Base-by-base conservation (phyloP, 768 basidiomycete species). In the Punctularia strigosozonata region DNA sequence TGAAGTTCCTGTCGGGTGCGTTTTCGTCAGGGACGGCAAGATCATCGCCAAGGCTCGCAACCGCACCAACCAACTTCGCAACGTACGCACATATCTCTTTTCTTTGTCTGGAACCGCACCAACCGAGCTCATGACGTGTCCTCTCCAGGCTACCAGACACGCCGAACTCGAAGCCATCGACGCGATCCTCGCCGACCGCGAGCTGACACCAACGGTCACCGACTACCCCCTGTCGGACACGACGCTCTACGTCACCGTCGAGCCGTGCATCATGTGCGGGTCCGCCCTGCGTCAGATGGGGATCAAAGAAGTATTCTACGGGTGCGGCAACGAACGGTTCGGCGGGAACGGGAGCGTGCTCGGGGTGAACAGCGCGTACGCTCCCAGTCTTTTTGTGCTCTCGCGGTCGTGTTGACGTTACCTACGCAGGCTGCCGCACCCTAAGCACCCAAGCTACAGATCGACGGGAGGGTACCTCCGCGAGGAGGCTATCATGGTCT, bases 221-320 rank as follows among this genome's bases (percentile, higher is more conserved):
- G 50, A 56, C 31, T 75, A 85, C 42, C 86, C 87, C 4, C 70
- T 99, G 14, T 68, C 69, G 1, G 66, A 74, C 7, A 92, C 88
- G 17, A 85, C 77, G 2, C 75, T 98, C 21, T 99, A 98, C 56
- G 95, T 98, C 37, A 99, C 95, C 4, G 95, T 99, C 38, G 94
- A 99, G 60, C 95, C 94, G 0, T 99, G 95, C 60, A 90, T 98
- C 56, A 98, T 98, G 95, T 99, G 95, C 48, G 89, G 91, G 10
- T 90, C 88, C 18, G 95, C 94, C 8, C 70, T 99, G 24, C 74
- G 94, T 39, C 95, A 98, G 60, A 60, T 94, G 45, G 92, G 92
- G 13, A 88, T 99, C 49, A 78, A 77, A 41, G 70, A 81, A 46
- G 94, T 97, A 5, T 84, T 77, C 43, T 98, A 87, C 55, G 95